Base-by-base conservation (phyloP, 1,284 basidiomycete species). In the Macrocystidia cucumis region DNA sequence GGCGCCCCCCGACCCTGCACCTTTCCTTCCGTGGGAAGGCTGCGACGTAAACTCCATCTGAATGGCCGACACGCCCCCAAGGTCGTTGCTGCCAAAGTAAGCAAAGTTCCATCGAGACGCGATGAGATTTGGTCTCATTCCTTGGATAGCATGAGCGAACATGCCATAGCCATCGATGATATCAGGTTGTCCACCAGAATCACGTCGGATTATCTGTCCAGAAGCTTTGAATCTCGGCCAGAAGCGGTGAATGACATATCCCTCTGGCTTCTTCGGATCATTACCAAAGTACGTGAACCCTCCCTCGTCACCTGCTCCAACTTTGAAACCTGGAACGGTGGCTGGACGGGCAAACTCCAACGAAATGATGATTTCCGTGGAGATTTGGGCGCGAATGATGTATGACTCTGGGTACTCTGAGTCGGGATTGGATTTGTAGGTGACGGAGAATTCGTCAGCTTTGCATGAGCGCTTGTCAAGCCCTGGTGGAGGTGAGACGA, bases 1-100 rank as follows among this genome's bases (percentile, higher is more conserved):
- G 26, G 86, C 86, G 34, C 78, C 78, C 3, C 91, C 91, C 8
- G 85, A 86, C 16, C 82, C 83, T 5, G 73, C 46, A 14, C 88
- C 88, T 37, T 74, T 70, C 43, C 72, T 74, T 4, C 91, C 91
- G 51, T 91, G 76, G 14, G 72, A 63, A 39, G 81, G 73, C 34
- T 73, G 78, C 1, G 95, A 98, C 45, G 81, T 91, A 51, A 98
- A 92, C 59, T 98, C 95, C 95, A 98, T 98, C 67, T 91, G 85
- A 38, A 96, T 69, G 11, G 91, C 86, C 35, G 86, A 78, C 7
- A 91, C 82, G 6, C 82, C 81, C n/a, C 78, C 86, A 49, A 75
- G 65, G 39, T 72, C 59, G 31, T 67, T 50, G 60, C 78, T 77
- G 61, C 87, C 69, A 72, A 99, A 99, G 63, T 89, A 76, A 35